Percentiles rank a stretch among this genome's conserved stretches.
Conservation (phyloP, 202 grass and related monocot species). For the Eragrostis tef region DNA sequence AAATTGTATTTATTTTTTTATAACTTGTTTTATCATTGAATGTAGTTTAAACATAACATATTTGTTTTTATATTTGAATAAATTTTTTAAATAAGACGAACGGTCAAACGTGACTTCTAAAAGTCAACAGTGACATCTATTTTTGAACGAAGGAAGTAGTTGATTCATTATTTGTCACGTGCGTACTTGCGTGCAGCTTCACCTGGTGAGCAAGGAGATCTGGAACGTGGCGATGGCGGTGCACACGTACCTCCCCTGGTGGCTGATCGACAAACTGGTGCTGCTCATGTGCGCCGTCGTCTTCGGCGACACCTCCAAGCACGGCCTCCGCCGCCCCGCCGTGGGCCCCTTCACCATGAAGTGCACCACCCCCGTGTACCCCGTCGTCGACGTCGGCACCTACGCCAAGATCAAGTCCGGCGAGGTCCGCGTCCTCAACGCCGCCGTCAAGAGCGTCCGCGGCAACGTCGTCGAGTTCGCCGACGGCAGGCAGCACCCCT, state of each 20-base stretch:
- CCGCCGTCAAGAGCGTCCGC: constrained; percentile 44
- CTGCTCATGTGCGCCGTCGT: constrained; percentile 59
- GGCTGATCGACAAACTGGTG: constrained; percentile 53
- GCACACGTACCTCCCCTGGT: constrained; percentile 53
- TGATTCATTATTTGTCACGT: background rate
- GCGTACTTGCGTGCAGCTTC: constrained; percentile 48
- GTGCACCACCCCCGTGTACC: constrained; percentile 46
- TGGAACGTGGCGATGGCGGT: constrained; percentile 63
- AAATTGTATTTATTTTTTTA: too few relatives aligned
- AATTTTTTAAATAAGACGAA: too few relatives aligned
- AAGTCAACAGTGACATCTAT: too few relatives aligned
- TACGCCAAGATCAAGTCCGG: constrained; percentile 60
- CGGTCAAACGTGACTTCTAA: too few relatives aligned
- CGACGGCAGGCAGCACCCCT: constrained; percentile 50
- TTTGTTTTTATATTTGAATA: too few relatives aligned
- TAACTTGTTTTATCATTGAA: too few relatives aligned
- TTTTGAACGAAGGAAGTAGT: too few relatives aligned
- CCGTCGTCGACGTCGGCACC: constrained; percentile 68
- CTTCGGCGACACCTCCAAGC: constrained; percentile 62
- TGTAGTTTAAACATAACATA: too few relatives aligned
- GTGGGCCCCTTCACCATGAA: constrained; percentile 79
- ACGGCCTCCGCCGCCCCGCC: constrained; percentile 61
- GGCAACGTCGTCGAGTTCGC: constrained; percentile 68
- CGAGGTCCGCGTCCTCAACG: constrained; percentile 63
- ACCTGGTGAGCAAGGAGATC: constrained; percentile 75